phyloP scores from a whole-genome alignment of 75 land plant species.

The Adiantum capillusveneris region DNA sequence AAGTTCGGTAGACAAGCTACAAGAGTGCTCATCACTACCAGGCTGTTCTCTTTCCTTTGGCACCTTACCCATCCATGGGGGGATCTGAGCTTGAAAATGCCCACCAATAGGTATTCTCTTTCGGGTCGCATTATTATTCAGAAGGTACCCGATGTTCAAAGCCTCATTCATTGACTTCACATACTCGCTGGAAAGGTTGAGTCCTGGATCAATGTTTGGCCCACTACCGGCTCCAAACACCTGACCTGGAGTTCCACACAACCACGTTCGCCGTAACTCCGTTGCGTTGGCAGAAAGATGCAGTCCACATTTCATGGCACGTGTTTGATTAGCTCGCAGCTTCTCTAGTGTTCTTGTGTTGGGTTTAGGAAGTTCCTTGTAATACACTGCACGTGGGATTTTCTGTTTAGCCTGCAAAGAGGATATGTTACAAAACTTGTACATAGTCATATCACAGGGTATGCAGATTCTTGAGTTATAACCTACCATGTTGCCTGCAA shows the following conservation, averaged over 20 bases:
- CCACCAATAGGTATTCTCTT: conserved; percentile 50
- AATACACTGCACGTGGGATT: conserved; percentile 38
- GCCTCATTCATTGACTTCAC: conserved; percentile 3
- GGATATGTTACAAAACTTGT: too few species aligned
- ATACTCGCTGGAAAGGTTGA: not conserved
- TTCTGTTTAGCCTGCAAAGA: conserved; percentile 49
- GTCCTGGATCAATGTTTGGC: not conserved
- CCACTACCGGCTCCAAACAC: not conserved
- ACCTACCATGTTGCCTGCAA: not conserved
- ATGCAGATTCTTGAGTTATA: not conserved
- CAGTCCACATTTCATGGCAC: conserved; percentile 17
- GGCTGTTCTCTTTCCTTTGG: not conserved
- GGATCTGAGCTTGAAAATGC: conserved; percentile 53
- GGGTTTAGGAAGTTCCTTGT: conserved; percentile 30
- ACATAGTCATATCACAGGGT: too few species aligned
- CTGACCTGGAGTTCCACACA: conserved; percentile 3
- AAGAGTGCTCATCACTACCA: conserved; percentile 8
- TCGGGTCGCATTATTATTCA: conserved; percentile 9
- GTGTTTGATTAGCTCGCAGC: conserved; percentile 34
- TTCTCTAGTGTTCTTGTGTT: conserved; percentile 20
- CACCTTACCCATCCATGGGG: conserved; percentile 44
- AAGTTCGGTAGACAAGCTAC: conserved; percentile 38
- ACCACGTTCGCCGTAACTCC: not conserved
- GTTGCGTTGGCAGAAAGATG: conserved; percentile 7
- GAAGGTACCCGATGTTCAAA: not conserved